A percentile compares a stretch with the other conserved stretches of the same genome.
These are phyloP conservation scores for Trypanosoma theileri DNA, from an alignment of 208 protist genomes.

Conservation along the genomic window DNA sequence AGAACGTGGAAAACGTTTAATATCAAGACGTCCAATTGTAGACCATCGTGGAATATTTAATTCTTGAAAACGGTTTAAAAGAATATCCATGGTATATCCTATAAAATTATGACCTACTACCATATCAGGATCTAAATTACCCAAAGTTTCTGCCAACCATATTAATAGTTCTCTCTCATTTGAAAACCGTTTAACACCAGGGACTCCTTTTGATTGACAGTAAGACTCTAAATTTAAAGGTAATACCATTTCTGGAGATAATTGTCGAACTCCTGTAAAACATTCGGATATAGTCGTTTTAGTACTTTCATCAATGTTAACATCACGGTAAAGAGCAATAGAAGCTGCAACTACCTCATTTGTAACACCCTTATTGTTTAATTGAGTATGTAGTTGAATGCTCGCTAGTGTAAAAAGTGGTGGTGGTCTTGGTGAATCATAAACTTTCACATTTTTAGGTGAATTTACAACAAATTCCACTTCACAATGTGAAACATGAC, in stretches of 20 bases:
- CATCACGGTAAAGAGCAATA: constrained; percentile 73
- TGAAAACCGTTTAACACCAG: constrained; percentile 46
- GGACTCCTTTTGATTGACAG: constrained; percentile 68
- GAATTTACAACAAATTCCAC: constrained; percentile 76
- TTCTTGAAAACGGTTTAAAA: constrained; percentile 94
- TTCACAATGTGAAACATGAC: constrained; percentile 81
- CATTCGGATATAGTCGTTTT: constrained; percentile 43
- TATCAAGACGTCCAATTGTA: constrained; percentile 84
- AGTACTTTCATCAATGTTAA: constrained; percentile 70
- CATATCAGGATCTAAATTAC: constrained; percentile 93
- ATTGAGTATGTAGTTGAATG: constrained; percentile 88
- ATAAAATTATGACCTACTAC: constrained; percentile 97
- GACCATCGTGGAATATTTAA: constrained; percentile 91
- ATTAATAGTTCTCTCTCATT: constrained; percentile 84
- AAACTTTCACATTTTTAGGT: constrained; percentile 69
- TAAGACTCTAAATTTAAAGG: constrained; percentile 82
- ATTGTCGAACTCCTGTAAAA: constrained; percentile 61
- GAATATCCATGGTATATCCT: constrained; percentile 95
- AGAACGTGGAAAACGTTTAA: constrained; percentile 78
- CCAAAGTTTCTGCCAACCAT: constrained; percentile 76
- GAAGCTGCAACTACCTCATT: constrained; percentile 93
- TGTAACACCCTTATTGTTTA: constrained; percentile 58
- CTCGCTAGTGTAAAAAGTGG: constrained; percentile 88
- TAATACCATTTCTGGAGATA: constrained; percentile 36
- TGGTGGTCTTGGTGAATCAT: constrained; percentile 48